Conservation (phyloP, 2,329 filamentous ascomycete genomes). For the Aspergillus sojae region DNA sequence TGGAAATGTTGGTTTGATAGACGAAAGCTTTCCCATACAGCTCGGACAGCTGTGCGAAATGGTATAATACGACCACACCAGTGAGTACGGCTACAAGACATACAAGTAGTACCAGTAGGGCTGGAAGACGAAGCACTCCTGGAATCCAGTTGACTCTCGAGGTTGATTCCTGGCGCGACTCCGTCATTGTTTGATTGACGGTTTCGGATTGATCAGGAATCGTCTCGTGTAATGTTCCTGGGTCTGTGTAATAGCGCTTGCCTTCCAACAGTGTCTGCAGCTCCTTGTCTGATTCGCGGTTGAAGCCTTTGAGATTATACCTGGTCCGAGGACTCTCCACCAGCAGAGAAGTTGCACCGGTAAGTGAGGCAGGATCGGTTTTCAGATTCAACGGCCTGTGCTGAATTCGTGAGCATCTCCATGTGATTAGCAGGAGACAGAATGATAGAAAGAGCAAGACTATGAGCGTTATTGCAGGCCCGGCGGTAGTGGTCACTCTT, state of each 20-base stretch:
- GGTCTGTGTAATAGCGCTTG: not conserved
- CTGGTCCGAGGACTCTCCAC: not conserved
- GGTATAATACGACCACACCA: not conserved
- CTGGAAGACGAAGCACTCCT: not conserved
- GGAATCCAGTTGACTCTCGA: not conserved
- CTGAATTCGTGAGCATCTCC: constrained; percentile 1
- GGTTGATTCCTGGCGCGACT: not conserved
- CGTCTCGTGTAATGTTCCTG: not conserved
- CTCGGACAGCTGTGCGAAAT: not conserved
- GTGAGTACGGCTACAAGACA: not conserved
- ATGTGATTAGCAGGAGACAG: not conserved
- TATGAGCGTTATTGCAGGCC: not conserved
- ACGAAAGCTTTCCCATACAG: constrained; percentile 1
- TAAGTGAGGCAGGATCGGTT: not conserved
- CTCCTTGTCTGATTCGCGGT: not conserved
- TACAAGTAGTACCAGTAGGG: not conserved
- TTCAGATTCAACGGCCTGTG: constrained; percentile 1
- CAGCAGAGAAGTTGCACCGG: not conserved
- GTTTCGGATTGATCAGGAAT: not conserved
- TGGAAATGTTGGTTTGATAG: constrained; percentile 1
- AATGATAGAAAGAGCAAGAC: constrained; percentile 1
- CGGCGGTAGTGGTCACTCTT: not conserved
- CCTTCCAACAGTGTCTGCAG: not conserved
- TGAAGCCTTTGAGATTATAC: not conserved
- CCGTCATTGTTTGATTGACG: not conserved